phyloP scores from a whole-genome alignment of 352 stramenopile genomes.

The Discostella stelligera region DNA sequence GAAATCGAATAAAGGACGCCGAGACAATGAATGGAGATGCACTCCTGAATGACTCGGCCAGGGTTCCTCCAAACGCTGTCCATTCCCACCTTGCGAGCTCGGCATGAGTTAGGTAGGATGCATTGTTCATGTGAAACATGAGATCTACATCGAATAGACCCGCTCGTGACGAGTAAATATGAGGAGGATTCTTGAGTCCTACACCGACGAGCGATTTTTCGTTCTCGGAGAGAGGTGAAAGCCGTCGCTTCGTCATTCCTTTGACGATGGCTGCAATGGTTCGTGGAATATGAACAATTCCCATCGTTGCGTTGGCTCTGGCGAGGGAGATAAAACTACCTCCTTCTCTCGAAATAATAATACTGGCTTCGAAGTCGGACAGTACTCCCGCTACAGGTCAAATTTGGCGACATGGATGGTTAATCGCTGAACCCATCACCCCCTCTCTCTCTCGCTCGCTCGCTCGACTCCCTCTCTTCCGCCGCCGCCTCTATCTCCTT shows the following conservation, averaged over 20 bases:
- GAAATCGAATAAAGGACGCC: constrained; percentile 52
- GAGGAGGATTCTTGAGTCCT: constrained; percentile 30
- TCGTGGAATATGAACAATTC: constrained; percentile 65
- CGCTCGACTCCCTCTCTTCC: too few species aligned
- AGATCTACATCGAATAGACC: constrained; percentile 72
- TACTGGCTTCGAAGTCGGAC: too few species aligned
- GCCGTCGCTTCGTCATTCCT: constrained; percentile 31
- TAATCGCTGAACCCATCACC: too few species aligned
- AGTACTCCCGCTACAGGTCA: too few species aligned
- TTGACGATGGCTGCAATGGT: constrained; percentile 48
- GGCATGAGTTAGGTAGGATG: constrained; percentile 66
- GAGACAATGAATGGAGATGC: constrained; percentile 56
- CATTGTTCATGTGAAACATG: constrained; percentile 75
- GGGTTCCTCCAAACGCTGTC: constrained; percentile 51
- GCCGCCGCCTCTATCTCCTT: neutral
- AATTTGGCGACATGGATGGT: too few species aligned
- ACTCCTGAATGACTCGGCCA: constrained; percentile 38
- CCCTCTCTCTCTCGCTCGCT: too few species aligned
- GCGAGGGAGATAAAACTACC: too few species aligned
- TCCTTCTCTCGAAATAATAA: too few species aligned
- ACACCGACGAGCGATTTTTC: constrained; percentile 40
- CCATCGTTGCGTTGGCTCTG: constrained; percentile 59
- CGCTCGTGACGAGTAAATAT: constrained; percentile 50
- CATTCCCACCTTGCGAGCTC: constrained; percentile 71
- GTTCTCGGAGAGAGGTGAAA: constrained; percentile 24